Evolutionary conservation across 2,329 filamentous ascomycete genomes (phyloP), one percentile per base, ranked within the genome.

Genomic region (Huntiella abstrusa): DNA sequence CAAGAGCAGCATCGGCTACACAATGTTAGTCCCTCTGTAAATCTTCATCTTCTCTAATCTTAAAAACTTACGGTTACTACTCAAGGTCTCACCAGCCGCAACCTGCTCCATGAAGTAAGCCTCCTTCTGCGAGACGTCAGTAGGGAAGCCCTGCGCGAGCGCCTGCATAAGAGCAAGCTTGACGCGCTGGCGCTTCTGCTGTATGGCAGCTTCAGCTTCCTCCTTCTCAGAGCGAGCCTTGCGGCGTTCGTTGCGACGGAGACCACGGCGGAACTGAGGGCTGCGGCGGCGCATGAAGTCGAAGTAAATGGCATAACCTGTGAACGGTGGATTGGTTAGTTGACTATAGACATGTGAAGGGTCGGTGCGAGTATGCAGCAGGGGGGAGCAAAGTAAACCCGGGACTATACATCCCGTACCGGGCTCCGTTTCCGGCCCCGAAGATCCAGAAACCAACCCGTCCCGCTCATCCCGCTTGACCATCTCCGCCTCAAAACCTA

Each of bases 41-140:
- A 10, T 28, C 22, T 28, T 28, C 7, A 28, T 28, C 22, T 28
- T 28, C 22, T 28, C 7, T 5, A 28, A 28, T 28, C 13, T 41
- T 10, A 34, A 13, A 45, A 4, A 65, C 75, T 61, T 73, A 91
- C 86, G 83, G 63, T 93, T 82, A 56, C 76, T 69, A 59, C 80
- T 83, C 59, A 95, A 71, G 47, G 73, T 66, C 70, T 98, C 91
- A 59, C 91, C 91, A 59, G 77, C 70, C 55, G 86, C 83, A 53
- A 98, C 86, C 65, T 94, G 85, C 61, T 85, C 79, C 76, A 96
- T 93, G 67, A 98, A 98, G 70, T 84, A 98, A 51, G 77, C 75
- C 70, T 98, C 91, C 61, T 84, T 86, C 68, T 94, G 86, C 62
- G 96, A 88, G 33, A 88, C 77, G 57, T 86, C 84, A 38, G 73